Percentiles rank a stretch among this genome's conserved stretches.
These are phyloP conservation scores for Fonsecaea nubica DNA, from an alignment of 2,329 filamentous ascomycete genomes.

Conservation along the genomic window DNA sequence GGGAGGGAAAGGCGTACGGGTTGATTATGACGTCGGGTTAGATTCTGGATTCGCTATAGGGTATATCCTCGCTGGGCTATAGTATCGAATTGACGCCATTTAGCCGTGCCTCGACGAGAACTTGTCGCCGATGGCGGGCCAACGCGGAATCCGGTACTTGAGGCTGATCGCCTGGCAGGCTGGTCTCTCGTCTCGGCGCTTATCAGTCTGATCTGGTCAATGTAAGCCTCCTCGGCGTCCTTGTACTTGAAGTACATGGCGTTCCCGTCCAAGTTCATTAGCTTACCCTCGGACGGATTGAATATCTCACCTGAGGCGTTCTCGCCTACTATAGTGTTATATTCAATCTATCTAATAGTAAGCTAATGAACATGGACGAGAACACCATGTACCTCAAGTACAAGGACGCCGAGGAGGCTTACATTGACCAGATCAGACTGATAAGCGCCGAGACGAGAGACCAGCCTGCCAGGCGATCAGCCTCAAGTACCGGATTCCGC, in stretches of 20 bases:
- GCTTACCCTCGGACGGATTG: constrained; percentile 72
- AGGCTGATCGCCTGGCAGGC: constrained; percentile 87
- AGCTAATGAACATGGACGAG: too few species aligned
- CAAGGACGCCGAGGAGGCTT: too few species aligned
- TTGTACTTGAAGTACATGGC: constrained; percentile 95
- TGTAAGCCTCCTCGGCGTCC: constrained; percentile 82
- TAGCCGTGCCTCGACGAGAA: constrained; percentile 96
- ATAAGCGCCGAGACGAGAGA: too few species aligned
- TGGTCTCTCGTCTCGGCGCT: constrained; percentile 83
- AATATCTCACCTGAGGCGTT: too few species aligned
- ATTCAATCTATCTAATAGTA: too few species aligned
- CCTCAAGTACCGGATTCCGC: too few species aligned
- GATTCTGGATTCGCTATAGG: constrained; percentile 94
- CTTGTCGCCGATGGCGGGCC: constrained; percentile 95
- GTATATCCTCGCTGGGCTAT: constrained; percentile 93
- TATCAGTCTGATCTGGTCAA: constrained; percentile 91
- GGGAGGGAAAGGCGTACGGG: constrained; percentile 97
- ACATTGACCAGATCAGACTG: too few species aligned
- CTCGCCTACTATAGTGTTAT: too few species aligned
- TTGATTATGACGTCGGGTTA: constrained; percentile 99
- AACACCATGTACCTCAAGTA: too few species aligned
- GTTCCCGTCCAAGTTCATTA: constrained; percentile 82
- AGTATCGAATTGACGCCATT: constrained; percentile 97
- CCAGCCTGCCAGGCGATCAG: too few species aligned
- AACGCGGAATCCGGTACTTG: constrained; percentile 89